A percentile compares a stretch with the other conserved stretches of the same genome.
Evolutionary conservation across 306 rosid genomes (phyloP).

Genomic region (Parietaria judaica): DNA sequence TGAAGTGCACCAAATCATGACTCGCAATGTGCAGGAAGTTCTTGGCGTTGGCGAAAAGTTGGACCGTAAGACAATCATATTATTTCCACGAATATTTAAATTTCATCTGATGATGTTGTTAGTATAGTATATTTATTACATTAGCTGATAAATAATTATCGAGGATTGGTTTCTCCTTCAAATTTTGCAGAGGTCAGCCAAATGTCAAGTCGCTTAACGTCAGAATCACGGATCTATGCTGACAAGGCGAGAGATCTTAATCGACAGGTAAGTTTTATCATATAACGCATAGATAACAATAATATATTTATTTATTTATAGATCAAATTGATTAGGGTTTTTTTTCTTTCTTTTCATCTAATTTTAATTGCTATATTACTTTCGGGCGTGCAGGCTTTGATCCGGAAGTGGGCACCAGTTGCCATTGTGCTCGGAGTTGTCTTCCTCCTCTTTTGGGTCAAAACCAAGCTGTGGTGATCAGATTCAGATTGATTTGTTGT

Average conservation of each 20-base stretch:
- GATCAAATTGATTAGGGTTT: background rate
- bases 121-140: too few species aligned
- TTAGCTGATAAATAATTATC: too few species aligned
- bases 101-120: too few species aligned
- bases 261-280: conserved; percentile 66
- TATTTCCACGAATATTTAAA: too few species aligned
- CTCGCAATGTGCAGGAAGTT: conserved; percentile 99
- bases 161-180: conserved; percentile 5
- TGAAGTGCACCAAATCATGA: conserved; percentile 99
- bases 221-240: conserved; percentile 91
- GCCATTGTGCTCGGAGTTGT: conserved; percentile 96
- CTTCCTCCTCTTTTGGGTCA: conserved; percentile 92
- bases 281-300: background rate
- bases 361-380: background rate
- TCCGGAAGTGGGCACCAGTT: conserved; percentile 96
- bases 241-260: conserved; percentile 89
- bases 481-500: conserved; percentile 20
- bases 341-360: background rate
- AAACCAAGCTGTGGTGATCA: conserved; percentile 82
- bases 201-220: conserved; percentile 91
- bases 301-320: background rate
- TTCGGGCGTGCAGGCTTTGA: conserved; percentile 52
- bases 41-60: conserved; percentile 99
- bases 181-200: conserved; percentile 91
- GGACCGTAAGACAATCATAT: conserved; percentile 69